Evolutionary conservation across 2,329 filamentous ascomycete genomes (phyloP).

Genomic region (Nothophaeocryptopus gaeumannii): DNA sequence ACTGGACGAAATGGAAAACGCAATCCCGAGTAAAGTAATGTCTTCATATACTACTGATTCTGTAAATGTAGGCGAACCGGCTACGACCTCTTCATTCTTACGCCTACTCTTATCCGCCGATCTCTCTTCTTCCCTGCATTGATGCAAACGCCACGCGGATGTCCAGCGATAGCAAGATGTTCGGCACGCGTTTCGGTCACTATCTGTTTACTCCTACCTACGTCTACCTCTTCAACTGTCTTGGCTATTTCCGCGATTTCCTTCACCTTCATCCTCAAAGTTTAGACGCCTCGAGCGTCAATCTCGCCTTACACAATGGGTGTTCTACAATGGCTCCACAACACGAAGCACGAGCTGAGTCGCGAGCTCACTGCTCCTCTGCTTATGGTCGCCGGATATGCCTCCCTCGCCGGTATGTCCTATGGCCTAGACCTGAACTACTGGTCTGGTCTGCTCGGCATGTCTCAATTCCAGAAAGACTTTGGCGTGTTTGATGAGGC

Average conservation of each 20-base stretch:
- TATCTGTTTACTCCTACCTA: background rate
- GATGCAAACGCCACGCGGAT: background rate
- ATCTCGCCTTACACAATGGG: background rate
- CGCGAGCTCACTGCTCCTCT: slow-evolving; percentile 8
- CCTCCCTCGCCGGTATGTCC: slow-evolving; percentile 17
- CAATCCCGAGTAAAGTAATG: too few species aligned
- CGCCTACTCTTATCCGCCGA: slow-evolving; percentile 15
- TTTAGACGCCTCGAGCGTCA: background rate
- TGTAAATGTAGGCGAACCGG: too few species aligned
- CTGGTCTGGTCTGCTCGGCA: slow-evolving; percentile 14
- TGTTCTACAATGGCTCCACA: slow-evolving; percentile 2
- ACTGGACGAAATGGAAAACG: too few species aligned
- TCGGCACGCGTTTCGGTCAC: slow-evolving; percentile 2
- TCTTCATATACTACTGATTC: too few species aligned
- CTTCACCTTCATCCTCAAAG: background rate
- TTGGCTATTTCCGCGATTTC: background rate
- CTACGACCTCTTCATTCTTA: background rate
- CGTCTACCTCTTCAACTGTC: background rate
- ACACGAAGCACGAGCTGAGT: slow-evolving; percentile 8
- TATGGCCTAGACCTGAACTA: slow-evolving; percentile 16
- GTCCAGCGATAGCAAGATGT: slow-evolving; percentile 1
- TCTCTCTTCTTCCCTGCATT: slow-evolving; percentile 1
- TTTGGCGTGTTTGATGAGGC: slow-evolving; percentile 3
- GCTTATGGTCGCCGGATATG: slow-evolving; percentile 8
- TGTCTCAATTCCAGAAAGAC: slow-evolving; percentile 16